Base-by-base conservation (phyloP, 2,329 filamentous ascomycete genomes). In the Sporothrix humicola region DNA sequence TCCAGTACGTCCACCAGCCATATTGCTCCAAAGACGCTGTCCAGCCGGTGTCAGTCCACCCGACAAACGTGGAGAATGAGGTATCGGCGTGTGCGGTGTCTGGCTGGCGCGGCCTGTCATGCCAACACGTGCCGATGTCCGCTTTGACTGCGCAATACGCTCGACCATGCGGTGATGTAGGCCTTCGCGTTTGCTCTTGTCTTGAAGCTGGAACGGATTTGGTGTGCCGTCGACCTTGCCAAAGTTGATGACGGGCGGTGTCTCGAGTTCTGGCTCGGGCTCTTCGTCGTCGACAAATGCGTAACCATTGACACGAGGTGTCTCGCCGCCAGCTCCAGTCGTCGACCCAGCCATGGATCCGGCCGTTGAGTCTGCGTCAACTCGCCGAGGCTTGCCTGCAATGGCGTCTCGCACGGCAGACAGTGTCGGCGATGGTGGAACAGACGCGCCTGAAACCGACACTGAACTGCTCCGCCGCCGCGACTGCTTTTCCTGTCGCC, bases 261-360 rank as follows among this genome's bases (percentile, higher is more conserved):
- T 12, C 10, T 84, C 83, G 9, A 81, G 77, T 69, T 85, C 78
- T 5, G 44, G 12, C 56, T 88, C 86, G 3, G 56, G n/a, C 42
- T 54, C 61, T 8, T 92, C 92, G 73, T 97, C 94, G 77, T 97
- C 94, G 50, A 99, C 95, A 82, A 97, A 98, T 0, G 94, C 89
- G 81, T 98, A 99, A 0, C 96, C 96, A 76, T 97, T 97, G 0
- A 98, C 93, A 1, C 93, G 88, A 0, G 95, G 96, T 0, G 95
- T 98, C 81, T 97, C 94, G 73, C 87, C 87, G 17, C 91, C 92
- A 13, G 44, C 87, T 17, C 91, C 92, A 17, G 44, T 31, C 1
- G 73, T 52, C 42, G 76, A 73, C 2, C 75, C 74, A 2, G 59
- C 66, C 15, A 23, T 31, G 1, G 73, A 74, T 3, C 69, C 69